phyloP scores from a whole-genome alignment of 176 grass and related monocot genomes.

The Aegilops sharonensis region DNA sequence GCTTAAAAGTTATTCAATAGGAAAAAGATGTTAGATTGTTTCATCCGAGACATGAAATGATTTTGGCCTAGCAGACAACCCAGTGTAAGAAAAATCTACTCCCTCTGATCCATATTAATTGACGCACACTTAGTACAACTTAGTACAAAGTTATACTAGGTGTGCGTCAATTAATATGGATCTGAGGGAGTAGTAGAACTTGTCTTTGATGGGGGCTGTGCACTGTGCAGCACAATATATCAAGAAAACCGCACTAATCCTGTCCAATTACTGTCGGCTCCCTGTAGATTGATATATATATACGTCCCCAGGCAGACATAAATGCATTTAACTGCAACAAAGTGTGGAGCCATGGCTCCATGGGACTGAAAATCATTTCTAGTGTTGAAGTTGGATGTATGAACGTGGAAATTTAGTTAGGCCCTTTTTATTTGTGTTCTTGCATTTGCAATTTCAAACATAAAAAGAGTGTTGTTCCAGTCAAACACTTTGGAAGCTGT shows the following conservation, averaged over 20 bases:
- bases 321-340: not conserved
- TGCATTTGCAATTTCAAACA: not conserved
- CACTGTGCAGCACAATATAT: not conserved
- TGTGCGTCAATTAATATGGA: too few relatives aligned
- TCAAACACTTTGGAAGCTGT: slow-evolving; percentile 3
- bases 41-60: not conserved
- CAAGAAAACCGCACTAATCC: not conserved
- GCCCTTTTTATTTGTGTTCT: not conserved
- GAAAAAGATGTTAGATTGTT: not conserved
- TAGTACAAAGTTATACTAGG: too few relatives aligned
- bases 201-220: not conserved
- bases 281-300: not conserved
- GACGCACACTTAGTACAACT: too few relatives aligned
- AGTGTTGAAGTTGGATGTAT: not conserved
- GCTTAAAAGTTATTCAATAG: not conserved
- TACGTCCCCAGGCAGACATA: not conserved
- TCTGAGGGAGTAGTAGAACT: not conserved
- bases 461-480: not conserved
- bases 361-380: not conserved
- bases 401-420: not conserved
- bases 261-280: not conserved
- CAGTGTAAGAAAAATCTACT: not conserved
- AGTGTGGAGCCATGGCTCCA: not conserved
- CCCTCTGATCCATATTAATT: too few relatives aligned
- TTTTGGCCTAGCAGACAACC: not conserved